Evolutionary conservation across 202 grass and related monocot genomes (phyloP), one percentile per base, ranked within the genome.

Genomic region (Musa balbisiana): DNA sequence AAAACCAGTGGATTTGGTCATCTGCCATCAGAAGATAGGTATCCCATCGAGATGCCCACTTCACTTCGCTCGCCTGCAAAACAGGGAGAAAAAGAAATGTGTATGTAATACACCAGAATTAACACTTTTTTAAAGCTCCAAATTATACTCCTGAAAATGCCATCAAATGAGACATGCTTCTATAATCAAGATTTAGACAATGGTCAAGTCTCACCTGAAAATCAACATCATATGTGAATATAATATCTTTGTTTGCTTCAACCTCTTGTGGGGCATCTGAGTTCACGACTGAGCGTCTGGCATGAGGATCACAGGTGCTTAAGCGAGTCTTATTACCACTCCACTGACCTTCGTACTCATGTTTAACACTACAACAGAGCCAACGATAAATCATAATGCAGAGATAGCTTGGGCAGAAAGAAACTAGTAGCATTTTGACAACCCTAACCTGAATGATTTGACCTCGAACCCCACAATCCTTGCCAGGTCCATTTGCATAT

Each of bases 1-100:
- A 96, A 82, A 96, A 96, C 92, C 92, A 96, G 79, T 96, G 89
- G 78, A 96, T 96, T 76, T 96, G 92, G 69, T 96, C 92, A 54
- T 96, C 92, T 23, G 89, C 89, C 92, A 96, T 96, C 63, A 96
- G 83, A 63, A 96, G 87, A 82, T 96, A 96, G 26, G 84, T 88
- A 52, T 96, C 92, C 89, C 92, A 96, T 67, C 92, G 85, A 84
- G 89, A 96, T 79, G 92, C 92, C 92, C 92, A 96, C 82, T 92
- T 96, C 72, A 96, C 81, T 68, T 96, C 87, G 80, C 92, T 96
- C 83, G 90, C 92, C 92, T 96, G 78, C 52, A 92, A 82, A 43
- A 79, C 21, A 54, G 79, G 3, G 69, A 52, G 60, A 26, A 73
- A 80, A 58, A 67, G 75, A 64, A 80, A 81, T 55, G 51, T 58